Base-by-base conservation (phyloP, 2,329 filamentous ascomycete genomes). In the Coniochaeta sp. region DNA sequence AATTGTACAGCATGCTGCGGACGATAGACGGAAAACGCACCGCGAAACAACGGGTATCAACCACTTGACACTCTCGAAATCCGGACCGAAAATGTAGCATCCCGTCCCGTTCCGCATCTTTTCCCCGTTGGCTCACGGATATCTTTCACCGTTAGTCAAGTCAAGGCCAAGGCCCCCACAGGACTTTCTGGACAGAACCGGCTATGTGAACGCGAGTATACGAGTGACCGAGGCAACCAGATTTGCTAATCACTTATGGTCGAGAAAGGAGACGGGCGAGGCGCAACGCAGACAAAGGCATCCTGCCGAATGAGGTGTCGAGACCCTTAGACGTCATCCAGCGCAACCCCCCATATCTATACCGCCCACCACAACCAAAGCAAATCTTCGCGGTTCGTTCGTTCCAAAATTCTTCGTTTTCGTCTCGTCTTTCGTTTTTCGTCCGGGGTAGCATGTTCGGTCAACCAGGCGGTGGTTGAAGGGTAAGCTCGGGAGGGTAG, bases 1-100 rank as follows among this genome's bases (percentile, higher is more conserved):
- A 28, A 46, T 46, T 46, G 45, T 48, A 48, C 45, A 48, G 26
- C 45, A 31, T 48, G 45, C 45, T 48, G 45, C 45, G 26, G 22
- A 28, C 18, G 45, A 48, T 26, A 20, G 28, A 48, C 38, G 38
- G n/a, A 14, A 47, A 31, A 48, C 30, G 26, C 45, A 48, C n/a
- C n/a, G n/a, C 45, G 45, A 31, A 26, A 48, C 28, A 9, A 28
- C 24, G 45, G 45, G 45, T 48, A 48, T 48, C 45, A 48, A 26
- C 33, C 26, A 26, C 45, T n/a, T n/a, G 14, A 30, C 14, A 31
- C 16, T 12, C n/a, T 14, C 18, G 26, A 48, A 18, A 9, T 18
- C 45, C 14, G 20, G 27, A 48, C n/a, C 45, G 18, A 31, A 14
- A 28, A 31, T 28, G 45, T 30, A 13, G 10, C 26, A 18, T 18